Evolutionary conservation across 2,329 filamentous ascomycete species (phyloP).

Genomic region (Trematosphaeria pertusa): DNA sequence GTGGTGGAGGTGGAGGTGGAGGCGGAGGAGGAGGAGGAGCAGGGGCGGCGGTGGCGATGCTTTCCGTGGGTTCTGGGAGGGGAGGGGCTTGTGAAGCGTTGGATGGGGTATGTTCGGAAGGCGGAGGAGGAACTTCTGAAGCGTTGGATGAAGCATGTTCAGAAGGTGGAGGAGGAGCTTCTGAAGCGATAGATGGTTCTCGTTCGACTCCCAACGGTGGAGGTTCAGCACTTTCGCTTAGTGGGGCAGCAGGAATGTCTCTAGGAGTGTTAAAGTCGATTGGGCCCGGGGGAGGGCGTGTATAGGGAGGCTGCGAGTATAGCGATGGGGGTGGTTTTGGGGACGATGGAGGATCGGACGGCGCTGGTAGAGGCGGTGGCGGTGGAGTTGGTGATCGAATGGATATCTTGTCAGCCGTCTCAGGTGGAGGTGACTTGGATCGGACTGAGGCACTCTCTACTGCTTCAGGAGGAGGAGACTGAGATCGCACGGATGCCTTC

Average conservation of each 20-base stretch:
- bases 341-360: constrained; percentile 11
- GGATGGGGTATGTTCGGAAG: constrained; percentile 3
- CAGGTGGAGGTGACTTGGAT: constrained; percentile 22
- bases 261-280: constrained; percentile 35
- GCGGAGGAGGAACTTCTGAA: constrained; percentile 1
- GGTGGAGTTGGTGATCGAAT: constrained; percentile 24
- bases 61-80: constrained; percentile 20
- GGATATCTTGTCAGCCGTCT: not conserved
- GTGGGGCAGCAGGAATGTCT: constrained; percentile 29
- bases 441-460: constrained; percentile 19
- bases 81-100: constrained; percentile 2
- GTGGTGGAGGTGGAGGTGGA: constrained; percentile 8
- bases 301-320: constrained; percentile 27
- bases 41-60: constrained; percentile 6
- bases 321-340: constrained; percentile 2
- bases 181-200: not conserved
- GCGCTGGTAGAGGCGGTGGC: constrained; percentile 15
- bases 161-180: constrained; percentile 4
- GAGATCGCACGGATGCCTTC: constrained; percentile 1
- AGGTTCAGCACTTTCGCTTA: not conserved
- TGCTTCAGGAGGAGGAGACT: constrained; percentile 1
- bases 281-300: constrained; percentile 36
- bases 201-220: too few species aligned
- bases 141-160: not conserved
- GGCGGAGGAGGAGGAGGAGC: constrained; percentile 8